A percentile compares a stretch with the other conserved stretches of the same genome.
Conservation (phyloP, 1,284 basidiomycete species). For the Athelia psychrophila region DNA sequence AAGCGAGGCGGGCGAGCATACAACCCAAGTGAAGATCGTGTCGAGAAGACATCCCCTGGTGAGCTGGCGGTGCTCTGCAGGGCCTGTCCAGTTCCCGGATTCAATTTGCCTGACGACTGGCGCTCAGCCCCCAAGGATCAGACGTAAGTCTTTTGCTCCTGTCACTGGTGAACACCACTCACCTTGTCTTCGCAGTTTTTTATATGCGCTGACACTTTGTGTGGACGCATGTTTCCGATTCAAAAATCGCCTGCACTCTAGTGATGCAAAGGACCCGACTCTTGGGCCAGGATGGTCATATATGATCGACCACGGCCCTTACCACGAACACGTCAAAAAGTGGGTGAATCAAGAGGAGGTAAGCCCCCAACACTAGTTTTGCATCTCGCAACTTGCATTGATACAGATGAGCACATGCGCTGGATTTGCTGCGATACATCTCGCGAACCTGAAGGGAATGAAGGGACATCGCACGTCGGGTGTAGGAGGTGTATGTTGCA, state of each 20-base stretch:
- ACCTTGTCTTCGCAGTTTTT: slow-evolving; percentile 7
- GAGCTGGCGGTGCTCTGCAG: slow-evolving; percentile 10
- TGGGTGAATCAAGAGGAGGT: slow-evolving; percentile 14
- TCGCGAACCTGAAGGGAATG: slow-evolving; percentile 12
- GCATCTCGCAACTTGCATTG: not conserved
- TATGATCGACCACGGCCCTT: slow-evolving; percentile 7
- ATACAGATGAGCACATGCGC: slow-evolving; percentile 17
- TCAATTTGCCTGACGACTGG: slow-evolving; percentile 12
- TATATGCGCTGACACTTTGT: slow-evolving; percentile 12
- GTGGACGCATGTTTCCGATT: slow-evolving; percentile 20
- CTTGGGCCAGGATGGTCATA: slow-evolving; percentile 16
- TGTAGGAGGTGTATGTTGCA: slow-evolving; percentile 14
- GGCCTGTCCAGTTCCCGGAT: slow-evolving; percentile 13
- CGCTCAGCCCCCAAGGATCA: slow-evolving; percentile 1
- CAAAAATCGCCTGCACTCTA: slow-evolving; percentile 10
- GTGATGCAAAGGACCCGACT: slow-evolving; percentile 9
- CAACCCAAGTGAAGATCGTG: slow-evolving; percentile 3
- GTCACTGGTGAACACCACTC: not conserved
- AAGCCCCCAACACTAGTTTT: not conserved
- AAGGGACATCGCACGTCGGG: slow-evolving; percentile 16
- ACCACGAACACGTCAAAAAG: not conserved
- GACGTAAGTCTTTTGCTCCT: slow-evolving; percentile 3
- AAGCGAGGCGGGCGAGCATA: slow-evolving; percentile 7
- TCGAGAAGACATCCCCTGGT: slow-evolving; percentile 5
- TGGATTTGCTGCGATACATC: slow-evolving; percentile 13